Evolutionary conservation across 2,329 filamentous ascomycete species (phyloP), one percentile per base, ranked within the genome.

Genomic region (Phaeosphaeria sp.): DNA sequence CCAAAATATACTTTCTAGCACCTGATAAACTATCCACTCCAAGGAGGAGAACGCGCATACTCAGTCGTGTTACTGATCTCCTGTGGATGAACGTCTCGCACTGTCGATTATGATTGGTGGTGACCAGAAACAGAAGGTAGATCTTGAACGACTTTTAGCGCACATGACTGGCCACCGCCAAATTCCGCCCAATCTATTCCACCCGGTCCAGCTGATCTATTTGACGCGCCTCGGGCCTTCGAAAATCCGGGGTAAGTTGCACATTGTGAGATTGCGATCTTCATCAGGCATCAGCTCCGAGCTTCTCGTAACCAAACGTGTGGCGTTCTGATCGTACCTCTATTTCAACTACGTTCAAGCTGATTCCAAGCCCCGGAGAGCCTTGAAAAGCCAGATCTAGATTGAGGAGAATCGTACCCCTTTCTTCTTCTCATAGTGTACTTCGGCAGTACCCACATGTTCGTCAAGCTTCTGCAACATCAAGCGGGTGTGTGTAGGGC

Each of bases 141-240:
- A 51, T 51, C 46, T 53, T 21, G 27, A 2, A 50, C 42, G 13
- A 36, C 30, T 36, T 36, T 11, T 15, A 36, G 30, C 30, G 30
- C 62, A 60, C 59, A 55, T 69, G 55, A 73, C 65, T 73, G 69
- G 69, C 46, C 54, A 43, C 48, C 46, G 44, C 25, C 36, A 56
- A 18, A 52, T 49, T 54, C 50, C 59, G 39, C 46, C 66, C 64
- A 66, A 71, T 70, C 52, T 68, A 69, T 64, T 51, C 46, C 23
- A 25, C 49, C 46, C 52, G 44, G 55, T 46, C 54, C 65, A 64
- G 55, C 62, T 68, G 66, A 69, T 69, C 62, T 64, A 63, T 55
- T 54, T 59, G 53, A 60, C 57, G 61, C 60, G 58, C 56, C 54
- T 51, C 43, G 59, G 55, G 55, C 56, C 55, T 53, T 42, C 51